A percentile compares a stretch with the other conserved stretches of the same genome.
Evolutionary conservation across 768 basidiomycete species (phyloP).

Genomic region (Russula ochroleuca): DNA sequence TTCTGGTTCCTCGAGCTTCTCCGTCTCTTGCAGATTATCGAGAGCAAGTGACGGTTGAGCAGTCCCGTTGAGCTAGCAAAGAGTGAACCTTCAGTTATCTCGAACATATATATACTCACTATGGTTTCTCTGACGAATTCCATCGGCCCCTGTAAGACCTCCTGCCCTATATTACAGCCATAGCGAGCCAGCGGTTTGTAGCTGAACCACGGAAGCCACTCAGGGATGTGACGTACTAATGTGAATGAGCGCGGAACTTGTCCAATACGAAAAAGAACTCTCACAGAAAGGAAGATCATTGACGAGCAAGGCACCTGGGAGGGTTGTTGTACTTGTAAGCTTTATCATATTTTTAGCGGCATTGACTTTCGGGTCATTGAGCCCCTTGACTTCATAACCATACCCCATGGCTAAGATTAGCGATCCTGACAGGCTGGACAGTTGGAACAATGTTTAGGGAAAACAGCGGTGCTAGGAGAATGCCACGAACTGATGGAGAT

Average conservation of each 20-base stretch:
- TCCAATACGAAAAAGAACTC: neutral
- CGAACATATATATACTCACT: neutral
- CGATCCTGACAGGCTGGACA: conserved; percentile 5
- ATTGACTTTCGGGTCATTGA: neutral
- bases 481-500: conserved; percentile 3
- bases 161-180: neutral
- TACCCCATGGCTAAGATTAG: conserved; percentile 6
- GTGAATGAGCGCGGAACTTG: neutral
- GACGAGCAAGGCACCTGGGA: conserved; percentile 3
- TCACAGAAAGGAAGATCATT: conserved; percentile 8
- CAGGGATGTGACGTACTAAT: conserved; percentile 11
- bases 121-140: conserved; percentile 8
- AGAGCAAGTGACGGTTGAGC: conserved; percentile 17
- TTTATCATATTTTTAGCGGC: neutral
- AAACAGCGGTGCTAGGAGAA: neutral
- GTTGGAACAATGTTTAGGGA: neutral
- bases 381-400: conserved; percentile 9
- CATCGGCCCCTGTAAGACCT: neutral
- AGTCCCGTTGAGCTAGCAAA: conserved; percentile 4
- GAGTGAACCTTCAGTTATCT: too few species aligned
- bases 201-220: conserved; percentile 16
- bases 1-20: neutral
- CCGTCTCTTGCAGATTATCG: conserved; percentile 5
- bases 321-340: neutral
- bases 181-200: conserved; percentile 4